These are phyloP conservation scores for Cryptococcus sp. DNA, from an alignment of 1,284 basidiomycete genomes.

Conservation along the genomic window DNA sequence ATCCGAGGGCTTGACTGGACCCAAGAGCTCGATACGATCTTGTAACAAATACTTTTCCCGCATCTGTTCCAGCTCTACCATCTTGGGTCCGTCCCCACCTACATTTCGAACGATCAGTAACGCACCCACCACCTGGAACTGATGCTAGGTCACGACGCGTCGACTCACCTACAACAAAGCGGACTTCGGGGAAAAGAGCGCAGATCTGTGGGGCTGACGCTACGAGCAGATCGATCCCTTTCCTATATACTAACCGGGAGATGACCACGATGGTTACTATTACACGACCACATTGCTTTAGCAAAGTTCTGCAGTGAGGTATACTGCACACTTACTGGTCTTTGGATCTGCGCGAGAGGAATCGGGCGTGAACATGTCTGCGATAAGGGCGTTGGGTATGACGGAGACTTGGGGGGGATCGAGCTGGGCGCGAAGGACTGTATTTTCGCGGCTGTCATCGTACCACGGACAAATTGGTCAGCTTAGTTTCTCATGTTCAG, in stretches of 20 bases:
- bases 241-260: conserved; percentile 94
- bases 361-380: conserved; percentile 78
- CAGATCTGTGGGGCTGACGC: conserved; percentile 90
- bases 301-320: background rate
- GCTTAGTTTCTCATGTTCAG: background rate
- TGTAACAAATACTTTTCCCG: conserved; percentile 85
- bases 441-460: conserved; percentile 78
- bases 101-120: conserved; percentile 50
- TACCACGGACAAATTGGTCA: background rate
- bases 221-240: conserved; percentile 93
- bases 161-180: conserved; percentile 71
- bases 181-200: conserved; percentile 74
- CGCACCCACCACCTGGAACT: background rate
- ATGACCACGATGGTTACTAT: conserved; percentile 90
- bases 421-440: conserved; percentile 80
- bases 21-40: conserved; percentile 86
- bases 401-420: conserved; percentile 75
- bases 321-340: conserved; percentile 59
- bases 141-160: background rate
- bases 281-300: too few species aligned
- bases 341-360: conserved; percentile 57
- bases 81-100: conserved; percentile 89
- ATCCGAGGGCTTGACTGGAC: conserved; percentile 74
- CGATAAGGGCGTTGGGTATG: conserved; percentile 92
- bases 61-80: conserved; percentile 94